These are phyloP conservation scores for Colletotrichum sidae DNA, from an alignment of 2,329 filamentous ascomycete species.

Conservation along the genomic window DNA sequence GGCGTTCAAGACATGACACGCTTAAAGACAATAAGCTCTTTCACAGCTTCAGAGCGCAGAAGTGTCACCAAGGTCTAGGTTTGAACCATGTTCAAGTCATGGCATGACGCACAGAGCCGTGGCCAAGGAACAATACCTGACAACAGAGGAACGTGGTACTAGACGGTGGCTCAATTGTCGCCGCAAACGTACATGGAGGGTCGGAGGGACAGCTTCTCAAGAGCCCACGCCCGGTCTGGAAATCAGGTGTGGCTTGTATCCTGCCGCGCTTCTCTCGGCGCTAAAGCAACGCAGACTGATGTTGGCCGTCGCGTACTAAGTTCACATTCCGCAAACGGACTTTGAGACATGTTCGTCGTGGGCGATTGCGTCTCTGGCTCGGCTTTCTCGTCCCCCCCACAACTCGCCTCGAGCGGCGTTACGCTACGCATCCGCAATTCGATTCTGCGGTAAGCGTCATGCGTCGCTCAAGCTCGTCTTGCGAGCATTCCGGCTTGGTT, in stretches of 20 bases:
- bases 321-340: constrained; percentile 33
- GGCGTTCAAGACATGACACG: not conserved
- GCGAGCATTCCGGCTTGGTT: constrained; percentile 18
- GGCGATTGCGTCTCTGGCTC: constrained; percentile 1
- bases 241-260: constrained; percentile 36
- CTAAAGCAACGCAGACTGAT: constrained; percentile 18
- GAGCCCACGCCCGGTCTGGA: constrained; percentile 14
- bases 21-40: constrained; percentile 3
- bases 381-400: constrained; percentile 3
- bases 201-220: constrained; percentile 6
- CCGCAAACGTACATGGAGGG: constrained; percentile 25
- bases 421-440: constrained; percentile 20
- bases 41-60: constrained; percentile 1
- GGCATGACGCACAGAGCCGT: constrained; percentile 1
- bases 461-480: not conserved
- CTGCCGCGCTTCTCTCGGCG: constrained; percentile 20
- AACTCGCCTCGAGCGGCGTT: constrained; percentile 18
- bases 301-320: constrained; percentile 25
- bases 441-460: constrained; percentile 3
- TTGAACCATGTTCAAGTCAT: constrained; percentile 15
- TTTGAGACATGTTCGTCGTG: constrained; percentile 15
- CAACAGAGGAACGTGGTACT: constrained; percentile 18
- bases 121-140: not conserved
- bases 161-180: constrained; percentile 16
- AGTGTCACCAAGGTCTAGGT: constrained; percentile 5